These are phyloP conservation scores for Hyphopichia fennica DNA, from an alignment of 1,139 yeast species.

Conservation along the genomic window DNA sequence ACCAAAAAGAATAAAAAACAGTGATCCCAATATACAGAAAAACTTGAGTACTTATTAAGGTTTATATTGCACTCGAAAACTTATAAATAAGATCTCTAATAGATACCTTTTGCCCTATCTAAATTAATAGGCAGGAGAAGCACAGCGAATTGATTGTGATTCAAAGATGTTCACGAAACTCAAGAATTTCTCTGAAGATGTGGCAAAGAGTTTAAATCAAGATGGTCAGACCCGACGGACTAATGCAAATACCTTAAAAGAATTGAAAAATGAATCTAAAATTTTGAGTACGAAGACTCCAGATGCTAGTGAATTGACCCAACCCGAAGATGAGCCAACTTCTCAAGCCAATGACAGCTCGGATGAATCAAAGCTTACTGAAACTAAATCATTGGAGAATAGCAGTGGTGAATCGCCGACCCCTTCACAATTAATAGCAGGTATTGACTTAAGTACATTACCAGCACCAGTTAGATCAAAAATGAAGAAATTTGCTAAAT, in stretches of 20 bases:
- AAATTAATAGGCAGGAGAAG: not conserved
- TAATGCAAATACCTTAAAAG: slow-evolving; percentile 22
- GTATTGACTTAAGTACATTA: slow-evolving; percentile 38
- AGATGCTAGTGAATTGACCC: slow-evolving; percentile 40
- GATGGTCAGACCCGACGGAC: slow-evolving; percentile 14
- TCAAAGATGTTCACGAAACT: slow-evolving; percentile 30
- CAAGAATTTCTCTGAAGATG: slow-evolving; percentile 62
- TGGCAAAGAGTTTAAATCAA: slow-evolving; percentile 46
- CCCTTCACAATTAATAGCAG: not conserved
- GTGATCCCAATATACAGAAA: too few relatives aligned
- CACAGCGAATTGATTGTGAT: not conserved
- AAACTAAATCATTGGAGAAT: slow-evolving; percentile 1
- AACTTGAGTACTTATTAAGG: too few relatives aligned
- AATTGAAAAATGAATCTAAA: slow-evolving; percentile 33
- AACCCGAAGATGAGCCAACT: slow-evolving; percentile 43
- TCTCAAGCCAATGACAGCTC: not conserved
- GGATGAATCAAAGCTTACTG: not conserved
- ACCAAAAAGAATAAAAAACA: too few relatives aligned
- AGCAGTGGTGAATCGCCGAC: slow-evolving; percentile 3
- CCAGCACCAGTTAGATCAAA: slow-evolving; percentile 60
- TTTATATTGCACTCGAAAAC: too few relatives aligned
- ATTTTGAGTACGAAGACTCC: slow-evolving; percentile 45
- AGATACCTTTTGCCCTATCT: not conserved
- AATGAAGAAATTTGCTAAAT: slow-evolving; percentile 76
- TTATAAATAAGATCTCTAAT: too few relatives aligned